Percentiles rank a stretch among this genome's conserved stretches.
Evolutionary conservation across 768 basidiomycete genomes (phyloP).

Genomic region (Trametopsis cervina): DNA sequence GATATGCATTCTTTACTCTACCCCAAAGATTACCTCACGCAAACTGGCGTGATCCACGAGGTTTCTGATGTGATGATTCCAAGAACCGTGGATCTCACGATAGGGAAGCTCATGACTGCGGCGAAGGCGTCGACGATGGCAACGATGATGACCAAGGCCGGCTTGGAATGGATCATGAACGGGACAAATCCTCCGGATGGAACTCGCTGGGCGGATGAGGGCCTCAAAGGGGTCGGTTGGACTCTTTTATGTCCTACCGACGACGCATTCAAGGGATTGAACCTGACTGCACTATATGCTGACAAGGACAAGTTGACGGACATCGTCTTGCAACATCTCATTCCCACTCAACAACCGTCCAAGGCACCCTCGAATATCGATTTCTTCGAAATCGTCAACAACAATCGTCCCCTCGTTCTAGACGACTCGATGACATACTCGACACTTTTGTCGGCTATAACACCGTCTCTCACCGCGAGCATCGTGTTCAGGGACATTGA

Average conservation of each 20-base stretch:
- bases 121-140: conserved; percentile 87
- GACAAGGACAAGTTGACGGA: conserved; percentile 44
- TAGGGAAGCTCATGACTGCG: conserved; percentile 87
- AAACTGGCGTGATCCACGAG: conserved; percentile 88
- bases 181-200: conserved; percentile 73
- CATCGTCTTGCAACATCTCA: conserved; percentile 73
- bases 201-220: conserved; percentile 53
- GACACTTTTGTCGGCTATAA: conserved; percentile 63
- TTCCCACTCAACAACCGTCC: conserved; percentile 36
- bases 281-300: conserved; percentile 67
- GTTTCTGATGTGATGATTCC: conserved; percentile 83
- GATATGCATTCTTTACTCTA: conserved; percentile 56
- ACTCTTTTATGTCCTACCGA: conserved; percentile 90
- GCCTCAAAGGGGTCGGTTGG: conserved; percentile 55
- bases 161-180: conserved; percentile 87
- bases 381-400: conserved; percentile 36
- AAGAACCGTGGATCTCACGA: conserved; percentile 74
- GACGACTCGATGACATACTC: conserved; percentile 66
- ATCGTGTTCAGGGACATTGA: conserved; percentile 65
- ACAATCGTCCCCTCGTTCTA: conserved; percentile 67
- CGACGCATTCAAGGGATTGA: conserved; percentile 82
- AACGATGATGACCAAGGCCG: conserved; percentile 74
- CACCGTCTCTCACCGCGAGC: conserved; percentile 43
- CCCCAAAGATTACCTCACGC: conserved; percentile 66
- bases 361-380: conserved; percentile 11